These are phyloP conservation scores for Stachybotrys chartarum DNA, from an alignment of 2,329 filamentous ascomycete species.

Conservation along the genomic window DNA sequence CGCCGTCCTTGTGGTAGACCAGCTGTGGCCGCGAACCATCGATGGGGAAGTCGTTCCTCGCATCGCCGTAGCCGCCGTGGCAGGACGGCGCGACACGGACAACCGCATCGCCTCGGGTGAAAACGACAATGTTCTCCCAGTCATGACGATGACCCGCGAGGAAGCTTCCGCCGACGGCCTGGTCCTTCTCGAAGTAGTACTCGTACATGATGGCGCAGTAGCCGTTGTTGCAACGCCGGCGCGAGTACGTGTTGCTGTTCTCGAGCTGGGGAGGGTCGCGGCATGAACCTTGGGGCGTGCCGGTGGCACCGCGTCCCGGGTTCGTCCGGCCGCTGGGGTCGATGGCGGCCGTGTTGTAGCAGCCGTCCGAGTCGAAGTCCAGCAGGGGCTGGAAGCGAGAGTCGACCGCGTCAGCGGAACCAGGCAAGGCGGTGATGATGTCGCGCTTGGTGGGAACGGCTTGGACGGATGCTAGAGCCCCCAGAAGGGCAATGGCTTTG, in stretches of 20 bases:
- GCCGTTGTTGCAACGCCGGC: constrained; percentile 24
- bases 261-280: constrained; percentile 20
- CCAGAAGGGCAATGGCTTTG: constrained; percentile 7
- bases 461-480: constrained; percentile 10
- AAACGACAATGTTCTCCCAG: constrained; percentile 33
- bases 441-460: constrained; percentile 15
- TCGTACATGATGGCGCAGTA: constrained; percentile 23
- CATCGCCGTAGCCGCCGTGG: constrained; percentile 15
- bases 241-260: constrained; percentile 23
- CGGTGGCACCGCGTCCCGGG: constrained; percentile 15
- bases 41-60: constrained; percentile 12
- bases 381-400: constrained; percentile 27
- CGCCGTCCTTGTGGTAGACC: constrained; percentile 22
- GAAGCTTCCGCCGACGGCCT: constrained; percentile 21
- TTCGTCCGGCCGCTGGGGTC: constrained; percentile 24
- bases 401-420: constrained; percentile 23
- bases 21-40: constrained; percentile 13
- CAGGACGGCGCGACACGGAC: constrained; percentile 20
- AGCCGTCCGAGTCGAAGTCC: constrained; percentile 32
- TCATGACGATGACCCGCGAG: constrained; percentile 31
- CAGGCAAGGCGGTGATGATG: constrained; percentile 20
- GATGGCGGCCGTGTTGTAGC: constrained; percentile 41
- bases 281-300: constrained; percentile 19
- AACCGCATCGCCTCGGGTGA: constrained; percentile 13
- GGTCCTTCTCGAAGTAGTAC: constrained; percentile 39